Evolutionary conservation across 441 rosid genomes (phyloP).

Genomic region (Kokia cookei): DNA sequence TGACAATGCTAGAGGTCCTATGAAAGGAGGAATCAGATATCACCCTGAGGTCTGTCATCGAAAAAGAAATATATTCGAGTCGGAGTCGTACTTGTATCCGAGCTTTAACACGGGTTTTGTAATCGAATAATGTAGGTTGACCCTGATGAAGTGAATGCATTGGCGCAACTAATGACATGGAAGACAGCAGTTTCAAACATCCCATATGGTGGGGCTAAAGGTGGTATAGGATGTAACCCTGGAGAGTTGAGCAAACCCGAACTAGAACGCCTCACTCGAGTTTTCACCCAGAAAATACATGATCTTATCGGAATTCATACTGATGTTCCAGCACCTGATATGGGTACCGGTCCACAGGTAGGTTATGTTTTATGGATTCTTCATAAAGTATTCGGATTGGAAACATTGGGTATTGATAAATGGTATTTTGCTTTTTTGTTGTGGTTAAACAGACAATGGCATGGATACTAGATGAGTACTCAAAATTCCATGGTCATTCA

Average conservation of each 20-base stretch:
- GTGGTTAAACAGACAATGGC: conserved; percentile 55
- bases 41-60: conserved; percentile 43
- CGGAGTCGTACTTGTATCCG: background rate
- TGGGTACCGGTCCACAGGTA: conserved; percentile 66
- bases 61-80: background rate
- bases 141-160: conserved; percentile 70
- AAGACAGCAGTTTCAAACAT: conserved; percentile 69
- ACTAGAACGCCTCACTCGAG: conserved; percentile 56
- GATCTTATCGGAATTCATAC: conserved; percentile 61
- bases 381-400: background rate
- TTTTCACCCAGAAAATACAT: conserved; percentile 68
- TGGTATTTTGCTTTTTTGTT: background rate
- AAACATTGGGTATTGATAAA: background rate
- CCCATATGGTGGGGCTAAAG: conserved; percentile 74
- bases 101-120: background rate
- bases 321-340: conserved; percentile 74
- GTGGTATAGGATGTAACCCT: conserved; percentile 63
- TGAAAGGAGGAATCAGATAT: conserved; percentile 79
- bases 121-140: conserved; percentile 34
- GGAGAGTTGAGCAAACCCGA: conserved; percentile 45
- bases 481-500: conserved; percentile 60
- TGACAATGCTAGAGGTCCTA: conserved; percentile 73
- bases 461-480: conserved; percentile 71
- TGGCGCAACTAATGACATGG: conserved; percentile 77
- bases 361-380: background rate